Conservation (phyloP, 805 yeast genomes). For the Wickerhamiella spandovensis region DNA sequence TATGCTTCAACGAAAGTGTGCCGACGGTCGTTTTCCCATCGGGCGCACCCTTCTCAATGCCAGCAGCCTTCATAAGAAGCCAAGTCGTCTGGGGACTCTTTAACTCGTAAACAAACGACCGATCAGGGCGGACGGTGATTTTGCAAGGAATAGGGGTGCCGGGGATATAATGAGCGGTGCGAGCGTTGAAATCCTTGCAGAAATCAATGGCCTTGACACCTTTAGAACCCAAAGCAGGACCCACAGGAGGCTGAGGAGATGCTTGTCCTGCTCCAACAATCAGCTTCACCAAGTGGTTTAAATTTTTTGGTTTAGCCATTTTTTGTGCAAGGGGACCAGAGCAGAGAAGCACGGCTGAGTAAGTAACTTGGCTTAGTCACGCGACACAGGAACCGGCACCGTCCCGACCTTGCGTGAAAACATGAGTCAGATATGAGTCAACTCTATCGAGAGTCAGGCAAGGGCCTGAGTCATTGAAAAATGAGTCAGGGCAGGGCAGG, state of each 20-base stretch:
- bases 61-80: constrained; percentile 70
- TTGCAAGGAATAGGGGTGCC: constrained; percentile 85
- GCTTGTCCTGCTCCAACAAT: constrained; percentile 97
- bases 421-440: too few species aligned
- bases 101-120: constrained; percentile 73
- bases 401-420: too few species aligned
- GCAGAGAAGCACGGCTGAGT: too few species aligned
- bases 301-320: constrained; percentile 31
- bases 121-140: constrained; percentile 80
- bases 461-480: too few species aligned
- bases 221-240: constrained; percentile 96
- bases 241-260: constrained; percentile 97
- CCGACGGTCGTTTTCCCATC: constrained; percentile 42
- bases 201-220: constrained; percentile 98
- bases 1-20: constrained; percentile 63
- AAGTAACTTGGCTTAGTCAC: too few species aligned
- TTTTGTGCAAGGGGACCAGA: not conserved
- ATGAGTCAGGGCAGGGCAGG: too few species aligned
- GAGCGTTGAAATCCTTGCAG: constrained; percentile 95
- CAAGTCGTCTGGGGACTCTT: constrained; percentile 88
- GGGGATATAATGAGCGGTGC: constrained; percentile 75
- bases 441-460: too few species aligned
- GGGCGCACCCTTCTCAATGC: constrained; percentile 65
- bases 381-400: too few species aligned
- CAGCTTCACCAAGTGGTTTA: constrained; percentile 53